A percentile compares a stretch with the other conserved stretches of the same genome.
These are phyloP conservation scores for Aspergillus sparsus DNA, from an alignment of 495 filamentous ascomycete genomes.

Conservation along the genomic window DNA sequence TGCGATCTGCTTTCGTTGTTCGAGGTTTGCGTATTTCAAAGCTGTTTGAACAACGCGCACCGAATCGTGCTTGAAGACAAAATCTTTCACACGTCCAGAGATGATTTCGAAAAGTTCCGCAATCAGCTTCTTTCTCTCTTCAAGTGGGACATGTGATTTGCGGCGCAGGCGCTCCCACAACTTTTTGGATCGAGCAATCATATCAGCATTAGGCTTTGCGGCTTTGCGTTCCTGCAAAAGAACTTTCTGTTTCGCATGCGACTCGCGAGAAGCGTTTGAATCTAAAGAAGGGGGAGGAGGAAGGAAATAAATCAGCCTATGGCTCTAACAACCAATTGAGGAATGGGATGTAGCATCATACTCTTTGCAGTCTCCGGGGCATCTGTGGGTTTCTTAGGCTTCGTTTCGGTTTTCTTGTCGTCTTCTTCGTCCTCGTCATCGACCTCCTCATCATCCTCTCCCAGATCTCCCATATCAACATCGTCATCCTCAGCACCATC, in stretches of 20 bases:
- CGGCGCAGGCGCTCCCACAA: conserved; percentile 92
- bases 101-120: conserved; percentile 88
- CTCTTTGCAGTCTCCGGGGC: conserved; percentile 28
- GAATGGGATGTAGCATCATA: conserved; percentile 23
- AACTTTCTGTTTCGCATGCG: conserved; percentile 89
- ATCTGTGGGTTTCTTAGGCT: conserved; percentile 7
- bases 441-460: conserved; percentile 32
- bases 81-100: conserved; percentile 85
- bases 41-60: conserved; percentile 94
- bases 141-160: conserved; percentile 84
- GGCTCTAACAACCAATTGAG: background rate
- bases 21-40: conserved; percentile 86
- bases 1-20: conserved; percentile 83
- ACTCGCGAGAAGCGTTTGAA: conserved; percentile 65
- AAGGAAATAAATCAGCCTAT: conserved; percentile 19
- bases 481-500: conserved; percentile 37
- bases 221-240: conserved; percentile 86
- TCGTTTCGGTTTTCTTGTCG: conserved; percentile 13
- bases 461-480: conserved; percentile 40
- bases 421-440: conserved; percentile 32
- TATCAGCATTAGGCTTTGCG: conserved; percentile 87
- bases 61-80: conserved; percentile 97
- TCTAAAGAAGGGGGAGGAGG: too few species aligned
- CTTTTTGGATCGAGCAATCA: conserved; percentile 87
- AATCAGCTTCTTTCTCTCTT: conserved; percentile 83